Evolutionary conservation across 1,284 basidiomycete species (phyloP), one percentile per base, ranked within the genome.

Genomic region (Papiliotrema flavescens): DNA sequence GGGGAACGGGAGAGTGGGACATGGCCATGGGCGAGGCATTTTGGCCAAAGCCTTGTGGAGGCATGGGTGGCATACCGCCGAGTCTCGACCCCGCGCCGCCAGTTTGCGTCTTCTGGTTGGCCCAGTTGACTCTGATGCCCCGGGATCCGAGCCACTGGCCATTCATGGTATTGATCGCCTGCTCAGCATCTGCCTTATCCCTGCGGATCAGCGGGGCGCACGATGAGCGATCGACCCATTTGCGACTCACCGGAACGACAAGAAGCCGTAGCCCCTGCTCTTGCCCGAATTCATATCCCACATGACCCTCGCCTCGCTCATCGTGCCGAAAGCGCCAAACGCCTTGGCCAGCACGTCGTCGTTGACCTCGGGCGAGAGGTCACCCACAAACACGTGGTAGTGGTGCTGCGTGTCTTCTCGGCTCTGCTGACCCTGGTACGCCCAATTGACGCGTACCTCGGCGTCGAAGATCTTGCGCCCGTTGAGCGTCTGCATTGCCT

Each of bases 281-380:
- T 97, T 97, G 63, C 95, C 94, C 55, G 92, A 96, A 80, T 94
- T 95, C 90, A 96, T 94, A 76, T 98, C 95, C 92, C 95, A 98
- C 94, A 99, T 99, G 64, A 98, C 94, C 46, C 95, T 85, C 47
- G 94, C 95, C 76, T 99, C 95, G 55, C 89, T 93, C 76, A 99
- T 82, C 54, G 88, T 90, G 36, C 92, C 90, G 74, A 98, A 98
- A 39, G 90, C 89, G 64, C 84, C 85, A 80, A 99, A 99, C 17
- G 95, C 94, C 78, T 97, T 94, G 50, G 81, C 88, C 53, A 99
- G 85, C 51, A 95, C 88, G n/a, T 93, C 90, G 73, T 99, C 95
- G 75, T 92, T 97, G 70, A 99, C 93, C 74, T 98, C 95, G 13
- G 95, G 93, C 64, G 89, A 89, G 62, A 98, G 87, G 79, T 98